Evolutionary conservation across 257 asterid genomes (phyloP), one percentile per base, ranked within the genome.

Genomic region (Solanum paucissectum): DNA sequence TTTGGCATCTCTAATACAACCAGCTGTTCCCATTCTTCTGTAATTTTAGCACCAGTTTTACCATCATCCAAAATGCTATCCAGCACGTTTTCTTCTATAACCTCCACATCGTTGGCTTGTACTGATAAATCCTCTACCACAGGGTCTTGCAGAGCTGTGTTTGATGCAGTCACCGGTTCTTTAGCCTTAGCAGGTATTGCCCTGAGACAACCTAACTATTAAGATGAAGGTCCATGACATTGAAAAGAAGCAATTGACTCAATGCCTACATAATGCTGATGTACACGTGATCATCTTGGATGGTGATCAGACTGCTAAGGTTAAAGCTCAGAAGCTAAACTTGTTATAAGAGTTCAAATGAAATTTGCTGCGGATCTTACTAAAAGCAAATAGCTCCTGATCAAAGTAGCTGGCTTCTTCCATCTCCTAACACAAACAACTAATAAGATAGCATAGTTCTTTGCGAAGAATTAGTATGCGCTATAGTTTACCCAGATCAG

Each of bases 21-120:
- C 33, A 96, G 92, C 38, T 92, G 91, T 88, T 94, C 95, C 99
- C 99, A 96, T 91, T 94, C 98, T 90, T 94, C 94, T 37, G 96
- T 62, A 88, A 91, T 89, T 88, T 86, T 71, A 12, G 93, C 88
- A 79, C 83, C 60, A n/a, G 82, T 87, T 86, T 85, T 88, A 46
- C 86, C 89, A 81, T 92, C 93, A 86, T 38, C 90, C 38, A 62
- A 71, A 85, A 86, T 88, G 79, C 82, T 69, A 76, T 89, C 90
- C 29, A 79, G 82, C 69, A 81, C 85, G 42, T 89, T 87, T 33
- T 92, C 92, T 91, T 87, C 93, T 21, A 74, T 74, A 83, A 89
- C 69, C 83, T 21, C 64, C 36, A 55, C 86, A 84, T 64, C 86
- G 62, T 87, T 88, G 69, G 89, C 90, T 32, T 77, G 88, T 58